Conservation (phyloP, 163 green algal species). For the Scenedesmus sp. region DNA sequence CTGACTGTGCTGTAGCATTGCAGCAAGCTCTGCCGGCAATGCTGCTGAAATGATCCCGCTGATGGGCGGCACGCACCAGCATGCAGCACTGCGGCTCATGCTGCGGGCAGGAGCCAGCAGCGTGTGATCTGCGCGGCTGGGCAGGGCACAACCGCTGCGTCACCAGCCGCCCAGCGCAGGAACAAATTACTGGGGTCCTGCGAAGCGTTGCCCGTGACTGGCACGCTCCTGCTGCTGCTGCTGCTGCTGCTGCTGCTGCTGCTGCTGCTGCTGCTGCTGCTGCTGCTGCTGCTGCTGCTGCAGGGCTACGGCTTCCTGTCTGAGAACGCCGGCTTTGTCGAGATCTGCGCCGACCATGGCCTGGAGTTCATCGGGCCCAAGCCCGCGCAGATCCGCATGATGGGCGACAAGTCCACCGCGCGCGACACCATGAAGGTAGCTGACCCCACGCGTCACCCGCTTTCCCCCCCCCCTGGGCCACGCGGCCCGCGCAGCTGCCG, state of each 20-base stretch:
- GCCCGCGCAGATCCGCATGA: slow-evolving; percentile 90
- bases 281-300: not conserved
- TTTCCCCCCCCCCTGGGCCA: too few species aligned
- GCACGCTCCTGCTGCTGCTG: not conserved
- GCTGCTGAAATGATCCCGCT: too few species aligned
- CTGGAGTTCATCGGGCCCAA: slow-evolving; percentile 98
- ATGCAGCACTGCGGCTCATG: too few species aligned
- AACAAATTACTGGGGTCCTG: not conserved
- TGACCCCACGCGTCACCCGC: too few species aligned
- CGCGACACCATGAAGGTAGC: slow-evolving; percentile 97
- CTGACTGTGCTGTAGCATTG: too few species aligned
- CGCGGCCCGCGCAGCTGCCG: too few species aligned
- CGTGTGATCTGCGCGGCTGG: too few species aligned
- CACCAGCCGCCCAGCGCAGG: not conserved
- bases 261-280: slow-evolving; percentile 15
- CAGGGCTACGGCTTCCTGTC: slow-evolving; percentile 78
- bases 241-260: not conserved
- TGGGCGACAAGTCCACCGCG: slow-evolving; percentile 98
- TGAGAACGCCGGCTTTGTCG: slow-evolving; percentile 96
- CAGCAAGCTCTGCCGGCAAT: too few species aligned
- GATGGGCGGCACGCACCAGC: too few species aligned
- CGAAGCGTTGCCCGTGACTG: not conserved
- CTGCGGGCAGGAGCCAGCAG: too few species aligned
- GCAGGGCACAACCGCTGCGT: not conserved
- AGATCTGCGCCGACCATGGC: slow-evolving; percentile 96